These are phyloP conservation scores for Corynascus novoguineensis DNA, from an alignment of 495 filamentous ascomycete genomes.

Conservation along the genomic window DNA sequence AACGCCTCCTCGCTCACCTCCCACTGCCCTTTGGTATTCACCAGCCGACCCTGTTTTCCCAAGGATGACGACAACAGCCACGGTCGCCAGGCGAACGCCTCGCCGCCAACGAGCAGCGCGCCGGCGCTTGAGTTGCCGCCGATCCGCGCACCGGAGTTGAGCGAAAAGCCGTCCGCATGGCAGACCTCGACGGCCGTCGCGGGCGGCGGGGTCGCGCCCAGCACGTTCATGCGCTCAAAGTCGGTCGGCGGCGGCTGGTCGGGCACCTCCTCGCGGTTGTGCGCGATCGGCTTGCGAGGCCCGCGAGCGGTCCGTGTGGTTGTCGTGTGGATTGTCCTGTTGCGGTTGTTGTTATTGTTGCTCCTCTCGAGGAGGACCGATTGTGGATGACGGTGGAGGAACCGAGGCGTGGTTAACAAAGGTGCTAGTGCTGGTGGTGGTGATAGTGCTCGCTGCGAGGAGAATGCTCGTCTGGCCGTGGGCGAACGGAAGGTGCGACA, in stretches of 20 bases:
- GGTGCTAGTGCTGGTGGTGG: not conserved
- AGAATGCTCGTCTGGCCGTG: conserved; percentile 2
- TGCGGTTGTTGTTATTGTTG: not conserved
- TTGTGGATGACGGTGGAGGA: not conserved
- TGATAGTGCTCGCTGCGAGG: conserved; percentile 1
- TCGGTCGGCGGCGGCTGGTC: conserved; percentile 53
- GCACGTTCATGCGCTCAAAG: conserved; percentile 68
- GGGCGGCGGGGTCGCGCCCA: conserved; percentile 68
- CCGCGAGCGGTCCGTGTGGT: not conserved
- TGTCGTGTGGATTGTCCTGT: not conserved
- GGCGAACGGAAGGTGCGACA: conserved; percentile 9
- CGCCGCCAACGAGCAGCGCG: conserved; percentile 71
- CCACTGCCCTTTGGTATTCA: conserved; percentile 76
- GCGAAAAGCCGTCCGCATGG: conserved; percentile 67
- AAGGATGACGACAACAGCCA: conserved; percentile 42
- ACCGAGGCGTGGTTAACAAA: too few relatives aligned
- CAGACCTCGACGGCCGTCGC: conserved; percentile 79
- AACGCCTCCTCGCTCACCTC: conserved; percentile 66
- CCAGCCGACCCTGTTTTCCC: conserved; percentile 49
- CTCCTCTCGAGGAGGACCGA: not conserved
- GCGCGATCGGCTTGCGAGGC: conserved; percentile 4
- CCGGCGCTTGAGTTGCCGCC: conserved; percentile 59
- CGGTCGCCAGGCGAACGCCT: conserved; percentile 83
- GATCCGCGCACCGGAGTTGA: conserved; percentile 71
- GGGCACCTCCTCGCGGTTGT: conserved; percentile 23